Evolutionary conservation across 139 green algal genomes (phyloP).

Genomic region (Chlorella sp.): DNA sequence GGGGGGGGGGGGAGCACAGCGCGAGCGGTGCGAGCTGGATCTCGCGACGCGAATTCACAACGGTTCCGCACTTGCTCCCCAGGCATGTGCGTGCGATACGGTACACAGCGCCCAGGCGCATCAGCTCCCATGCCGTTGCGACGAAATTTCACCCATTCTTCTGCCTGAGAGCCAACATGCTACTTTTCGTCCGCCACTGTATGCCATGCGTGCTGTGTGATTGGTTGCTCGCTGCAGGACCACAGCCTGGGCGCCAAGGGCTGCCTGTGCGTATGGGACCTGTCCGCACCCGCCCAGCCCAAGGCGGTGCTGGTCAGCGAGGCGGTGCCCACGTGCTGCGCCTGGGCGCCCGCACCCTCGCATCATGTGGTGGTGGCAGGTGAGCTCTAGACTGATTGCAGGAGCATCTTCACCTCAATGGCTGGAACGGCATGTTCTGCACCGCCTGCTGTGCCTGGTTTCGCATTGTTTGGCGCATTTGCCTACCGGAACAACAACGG

Average conservation of each 20-base stretch:
- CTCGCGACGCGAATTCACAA: too few species aligned
- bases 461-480: not conserved
- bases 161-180: too few species aligned
- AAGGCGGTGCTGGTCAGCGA: conserved; percentile 33
- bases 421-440: not conserved
- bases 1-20: too few species aligned
- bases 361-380: conserved; percentile 41
- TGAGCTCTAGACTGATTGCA: conserved; percentile 5
- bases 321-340: conserved; percentile 27
- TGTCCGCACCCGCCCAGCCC: conserved; percentile 9
- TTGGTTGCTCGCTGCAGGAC: too few species aligned
- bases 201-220: too few species aligned
- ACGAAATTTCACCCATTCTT: too few species aligned
- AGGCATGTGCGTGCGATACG: too few species aligned
- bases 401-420: not conserved
- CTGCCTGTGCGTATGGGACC: conserved; percentile 42
- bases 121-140: too few species aligned
- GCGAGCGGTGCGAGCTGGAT: too few species aligned
- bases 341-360: conserved; percentile 25
- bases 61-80: too few species aligned
- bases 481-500: not conserved
- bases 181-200: too few species aligned
- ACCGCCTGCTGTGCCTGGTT: not conserved
- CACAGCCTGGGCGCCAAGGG: conserved; percentile 18
- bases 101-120: too few species aligned